A percentile compares a stretch with the other conserved stretches of the same genome.
Evolutionary conservation across 805 yeast genomes (phyloP).

Genomic region (Saturnispora mendoncae): DNA sequence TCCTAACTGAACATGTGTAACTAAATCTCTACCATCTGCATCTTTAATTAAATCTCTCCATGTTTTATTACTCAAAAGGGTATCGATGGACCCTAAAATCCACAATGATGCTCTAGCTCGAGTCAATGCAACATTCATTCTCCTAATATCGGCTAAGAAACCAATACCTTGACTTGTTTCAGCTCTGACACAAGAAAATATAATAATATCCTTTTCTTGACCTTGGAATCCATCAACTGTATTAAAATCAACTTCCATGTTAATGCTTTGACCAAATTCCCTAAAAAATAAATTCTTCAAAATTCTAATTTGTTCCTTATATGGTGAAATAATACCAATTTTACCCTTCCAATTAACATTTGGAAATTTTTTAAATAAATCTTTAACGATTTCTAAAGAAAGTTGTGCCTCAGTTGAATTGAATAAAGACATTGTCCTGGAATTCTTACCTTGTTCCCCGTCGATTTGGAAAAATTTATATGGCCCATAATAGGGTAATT

Average conservation of each 20-base stretch:
- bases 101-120: constrained; percentile 89
- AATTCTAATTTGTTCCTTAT: constrained; percentile 71
- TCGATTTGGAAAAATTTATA: constrained; percentile 68
- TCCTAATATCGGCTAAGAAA: constrained; percentile 79
- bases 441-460: constrained; percentile 58
- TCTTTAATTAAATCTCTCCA: constrained; percentile 67
- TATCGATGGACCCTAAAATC: constrained; percentile 76
- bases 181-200: constrained; percentile 94
- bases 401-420: constrained; percentile 65
- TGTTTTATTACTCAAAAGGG: constrained; percentile 53
- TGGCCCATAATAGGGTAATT: constrained; percentile 47
- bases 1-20: constrained; percentile 19
- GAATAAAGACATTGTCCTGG: constrained; percentile 57
- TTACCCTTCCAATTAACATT: constrained; percentile 52
- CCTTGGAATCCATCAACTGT: constrained; percentile 98
- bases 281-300: constrained; percentile 49
- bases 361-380: constrained; percentile 42
- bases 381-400: constrained; percentile 57
- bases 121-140: constrained; percentile 96
- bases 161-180: constrained; percentile 65
- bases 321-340: constrained; percentile 90
- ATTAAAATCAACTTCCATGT: constrained; percentile 71
- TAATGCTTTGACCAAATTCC: constrained; percentile 54
- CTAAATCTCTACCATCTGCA: constrained; percentile 43
- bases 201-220: constrained; percentile 89